Base-by-base conservation (phyloP, 441 rosid species). In the Erodium trifolium region DNA sequence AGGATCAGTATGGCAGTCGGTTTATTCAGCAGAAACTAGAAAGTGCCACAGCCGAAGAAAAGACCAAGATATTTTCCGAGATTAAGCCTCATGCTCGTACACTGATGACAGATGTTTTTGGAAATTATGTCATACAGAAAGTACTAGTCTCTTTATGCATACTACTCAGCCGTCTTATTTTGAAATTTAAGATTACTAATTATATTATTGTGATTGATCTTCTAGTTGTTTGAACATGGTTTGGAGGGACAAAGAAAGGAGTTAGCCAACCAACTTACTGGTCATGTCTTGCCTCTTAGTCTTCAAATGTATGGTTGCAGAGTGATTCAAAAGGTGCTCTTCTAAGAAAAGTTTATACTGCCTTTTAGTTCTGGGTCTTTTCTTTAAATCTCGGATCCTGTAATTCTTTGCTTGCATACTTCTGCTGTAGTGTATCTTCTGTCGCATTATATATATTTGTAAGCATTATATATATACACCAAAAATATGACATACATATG, bases 1-100 rank as follows among this genome's bases (percentile, higher is more conserved):
- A 87, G 77, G 97, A 91, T 81, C 97, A 91, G 78, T 89, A 87
- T 67, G 97, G 97, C n/a, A 91, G 97, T 78, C 82, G 97, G 66
- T 91, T 91, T 78, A 91, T 91, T 75, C 97, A 89, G 80, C 97
- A 91, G 78, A 91, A 89, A 72, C 96, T 91, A 0, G 97, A 91
- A 78, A 87, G 85, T n/a, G 96, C 97, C 55, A 81, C 90, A 43
- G 68, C 67, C 3, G 90, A 87, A 72, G 96, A 91, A 84, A 91
- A 89, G 75, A 86, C 72, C 78, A 91, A 86, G 90, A 87, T 91
- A 43, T 91, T 87, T 73, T 83, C 81, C 75, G 97, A 89, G 83
- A 89, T 91, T 72, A 85, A 83, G 96, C 90, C 96, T 19, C 86
- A 86, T 65, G 90, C 89, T 68, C 90, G 82, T 69, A 79, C 82